A percentile compares a stretch with the other conserved stretches of the same genome.
phyloP scores from a whole-genome alignment of 169 alveolate genomes.

The Theileria luwenshuni region DNA sequence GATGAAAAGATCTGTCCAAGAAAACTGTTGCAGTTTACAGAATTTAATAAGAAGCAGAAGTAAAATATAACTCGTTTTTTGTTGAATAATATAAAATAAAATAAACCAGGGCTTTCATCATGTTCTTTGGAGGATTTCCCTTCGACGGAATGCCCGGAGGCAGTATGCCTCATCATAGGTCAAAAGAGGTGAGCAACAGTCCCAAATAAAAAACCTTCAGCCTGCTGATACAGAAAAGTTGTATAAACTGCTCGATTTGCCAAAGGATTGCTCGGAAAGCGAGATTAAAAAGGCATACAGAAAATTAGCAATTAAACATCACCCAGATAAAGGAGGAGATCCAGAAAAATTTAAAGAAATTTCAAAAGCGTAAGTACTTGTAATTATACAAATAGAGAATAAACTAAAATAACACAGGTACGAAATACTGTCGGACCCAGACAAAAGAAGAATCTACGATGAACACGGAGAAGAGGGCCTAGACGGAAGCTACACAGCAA shows the following conservation, averaged over 20 bases:
- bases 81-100: too few relatives aligned
- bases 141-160: conserved; percentile 73
- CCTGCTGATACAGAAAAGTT: conserved; percentile 83
- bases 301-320: conserved; percentile 92
- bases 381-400: not conserved
- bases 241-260: conserved; percentile 83
- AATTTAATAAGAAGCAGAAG: not conserved
- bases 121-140: conserved; percentile 68
- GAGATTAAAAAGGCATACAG: conserved; percentile 95
- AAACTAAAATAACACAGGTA: conserved; percentile 82
- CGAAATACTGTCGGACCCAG: conserved; percentile 95
- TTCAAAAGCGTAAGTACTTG: conserved; percentile 85
- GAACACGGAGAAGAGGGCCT: conserved; percentile 97
- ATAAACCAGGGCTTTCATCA: conserved; percentile 14
- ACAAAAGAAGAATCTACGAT: conserved; percentile 94
- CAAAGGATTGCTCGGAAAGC: conserved; percentile 83
- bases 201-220: conserved; percentile 27
- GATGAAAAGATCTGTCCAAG: too few relatives aligned
- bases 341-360: conserved; percentile 95
- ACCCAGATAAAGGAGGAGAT: conserved; percentile 99
- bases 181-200: conserved; percentile 48
- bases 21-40: not conserved
- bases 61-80: too few relatives aligned
- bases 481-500: conserved; percentile 89
- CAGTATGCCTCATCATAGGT: conserved; percentile 66